A percentile compares a stretch with the other conserved stretches of the same genome.
Conservation (phyloP, 306 rosid species). For the Cicer cuneatum region DNA sequence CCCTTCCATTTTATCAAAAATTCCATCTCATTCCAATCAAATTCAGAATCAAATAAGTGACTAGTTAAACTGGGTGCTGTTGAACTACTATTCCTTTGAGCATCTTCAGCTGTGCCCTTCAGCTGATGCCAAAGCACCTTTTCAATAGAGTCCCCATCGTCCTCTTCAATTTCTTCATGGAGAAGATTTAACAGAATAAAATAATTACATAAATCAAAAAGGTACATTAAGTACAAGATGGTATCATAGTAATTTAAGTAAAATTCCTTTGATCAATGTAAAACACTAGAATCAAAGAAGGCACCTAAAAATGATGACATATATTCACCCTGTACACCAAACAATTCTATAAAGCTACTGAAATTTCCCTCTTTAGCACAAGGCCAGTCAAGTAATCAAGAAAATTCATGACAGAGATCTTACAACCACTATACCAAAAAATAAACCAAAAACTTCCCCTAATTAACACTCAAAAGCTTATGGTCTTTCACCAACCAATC, state of each 20-base stretch:
- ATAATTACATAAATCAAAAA: slow-evolving; percentile 20
- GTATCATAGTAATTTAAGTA: slow-evolving; percentile 7
- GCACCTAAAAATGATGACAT: slow-evolving; percentile 24
- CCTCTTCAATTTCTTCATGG: slow-evolving; percentile 96
- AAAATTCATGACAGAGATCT: slow-evolving; percentile 28
- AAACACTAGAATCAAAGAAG: slow-evolving; percentile 23
- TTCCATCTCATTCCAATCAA: slow-evolving; percentile 89
- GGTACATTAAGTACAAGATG: slow-evolving; percentile 19
- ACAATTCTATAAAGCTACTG: slow-evolving; percentile 29
- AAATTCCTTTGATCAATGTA: slow-evolving; percentile 11
- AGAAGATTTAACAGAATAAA: slow-evolving; percentile 42
- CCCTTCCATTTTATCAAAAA: slow-evolving; percentile 99
- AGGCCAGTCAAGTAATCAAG: slow-evolving; percentile 6
- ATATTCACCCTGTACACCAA: slow-evolving; percentile 26
- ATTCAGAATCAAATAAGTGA: slow-evolving; percentile 79
- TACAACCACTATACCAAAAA: slow-evolving; percentile 10
- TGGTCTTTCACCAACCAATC: slow-evolving; percentile 24
- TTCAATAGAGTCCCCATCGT: slow-evolving; percentile 91
- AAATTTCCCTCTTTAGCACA: slow-evolving; percentile 24
- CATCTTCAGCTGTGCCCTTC: slow-evolving; percentile 89
- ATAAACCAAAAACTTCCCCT: neutral
- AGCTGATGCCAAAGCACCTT: slow-evolving; percentile 99
- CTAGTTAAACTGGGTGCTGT: slow-evolving; percentile 77
- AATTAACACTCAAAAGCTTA: neutral
- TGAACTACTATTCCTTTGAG: slow-evolving; percentile 72